Evolutionary conservation across 2,329 filamentous ascomycete genomes (phyloP).

Genomic region (Chlorencoelia australis): DNA sequence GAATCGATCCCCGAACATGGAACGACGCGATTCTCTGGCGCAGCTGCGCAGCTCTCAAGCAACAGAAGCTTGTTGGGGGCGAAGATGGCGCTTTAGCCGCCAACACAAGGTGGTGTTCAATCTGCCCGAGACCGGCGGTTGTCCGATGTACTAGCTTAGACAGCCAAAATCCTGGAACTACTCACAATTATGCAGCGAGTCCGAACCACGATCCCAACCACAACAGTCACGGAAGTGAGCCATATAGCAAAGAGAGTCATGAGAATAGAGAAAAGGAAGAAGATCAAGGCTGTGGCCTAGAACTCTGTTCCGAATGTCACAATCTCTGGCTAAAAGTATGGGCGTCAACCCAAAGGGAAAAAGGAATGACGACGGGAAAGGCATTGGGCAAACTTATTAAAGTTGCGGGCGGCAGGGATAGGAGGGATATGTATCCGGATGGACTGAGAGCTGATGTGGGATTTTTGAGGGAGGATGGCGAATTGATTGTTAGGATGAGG

Average conservation of each 20-base stretch:
- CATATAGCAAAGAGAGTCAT: not conserved
- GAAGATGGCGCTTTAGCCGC: slow-evolving; percentile 9
- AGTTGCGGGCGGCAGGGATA: not conserved
- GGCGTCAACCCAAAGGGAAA: too few species aligned
- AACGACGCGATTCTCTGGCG: slow-evolving; percentile 5
- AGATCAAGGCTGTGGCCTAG: slow-evolving; percentile 16
- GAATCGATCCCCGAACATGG: slow-evolving; percentile 9
- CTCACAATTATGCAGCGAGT: not conserved
- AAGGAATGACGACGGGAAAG: not conserved
- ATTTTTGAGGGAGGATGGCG: slow-evolving; percentile 4
- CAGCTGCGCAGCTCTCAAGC: not conserved
- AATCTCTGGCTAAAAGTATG: slow-evolving; percentile 1
- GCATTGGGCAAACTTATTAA: not conserved
- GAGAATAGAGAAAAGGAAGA: not conserved
- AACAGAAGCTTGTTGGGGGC: slow-evolving; percentile 3
- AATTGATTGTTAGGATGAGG: slow-evolving; percentile 1
- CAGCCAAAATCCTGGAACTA: not conserved
- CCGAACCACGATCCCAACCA: not conserved
- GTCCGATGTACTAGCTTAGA: slow-evolving; percentile 6
- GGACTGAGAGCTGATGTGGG: slow-evolving; percentile 3
- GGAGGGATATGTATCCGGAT: slow-evolving; percentile 2
- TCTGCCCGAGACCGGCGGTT: slow-evolving; percentile 18
- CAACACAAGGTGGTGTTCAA: slow-evolving; percentile 16
- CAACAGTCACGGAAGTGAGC: not conserved
- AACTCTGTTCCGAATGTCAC: slow-evolving; percentile 16